These are phyloP conservation scores for Guyanaporus albipodus DNA, from an alignment of 768 basidiomycete genomes.

Conservation along the genomic window DNA sequence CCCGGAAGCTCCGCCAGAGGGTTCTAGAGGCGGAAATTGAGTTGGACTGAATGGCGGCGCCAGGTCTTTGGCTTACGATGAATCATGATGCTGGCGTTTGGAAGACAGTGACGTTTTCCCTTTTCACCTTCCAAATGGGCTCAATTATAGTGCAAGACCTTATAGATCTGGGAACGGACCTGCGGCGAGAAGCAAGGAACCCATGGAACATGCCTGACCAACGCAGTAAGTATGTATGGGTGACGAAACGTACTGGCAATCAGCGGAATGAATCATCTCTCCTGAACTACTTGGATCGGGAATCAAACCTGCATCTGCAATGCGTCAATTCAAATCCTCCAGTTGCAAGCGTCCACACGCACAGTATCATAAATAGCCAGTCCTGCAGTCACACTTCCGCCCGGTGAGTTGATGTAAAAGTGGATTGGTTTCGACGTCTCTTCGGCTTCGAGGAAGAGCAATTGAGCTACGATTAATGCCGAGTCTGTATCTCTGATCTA, in stretches of 20 bases:
- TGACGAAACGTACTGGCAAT: slow-evolving; percentile 76
- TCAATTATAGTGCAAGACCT: slow-evolving; percentile 13
- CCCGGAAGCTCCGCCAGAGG: slow-evolving; percentile 92
- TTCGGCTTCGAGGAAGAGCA: slow-evolving; percentile 95
- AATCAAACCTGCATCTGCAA: slow-evolving; percentile 65
- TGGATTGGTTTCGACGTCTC: slow-evolving; percentile 93
- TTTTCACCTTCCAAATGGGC: slow-evolving; percentile 56
- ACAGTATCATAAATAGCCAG: slow-evolving; percentile 98
- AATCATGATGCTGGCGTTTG: slow-evolving; percentile 97
- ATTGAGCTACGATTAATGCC: slow-evolving; percentile 83
- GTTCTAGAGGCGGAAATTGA: slow-evolving; percentile 53
- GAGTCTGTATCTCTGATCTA: slow-evolving; percentile 91
- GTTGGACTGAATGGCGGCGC: slow-evolving; percentile 1
- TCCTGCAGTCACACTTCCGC: slow-evolving; percentile 93
- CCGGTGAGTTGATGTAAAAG: slow-evolving; percentile 95
- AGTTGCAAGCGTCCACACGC: slow-evolving; percentile 26
- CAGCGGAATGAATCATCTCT: slow-evolving; percentile 25
- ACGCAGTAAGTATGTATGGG: slow-evolving; percentile 97
- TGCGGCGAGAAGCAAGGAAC: slow-evolving; percentile 85
- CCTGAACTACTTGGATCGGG: slow-evolving; percentile 2
- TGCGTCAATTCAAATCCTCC: slow-evolving; percentile 15
- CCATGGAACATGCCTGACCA: slow-evolving; percentile 96
- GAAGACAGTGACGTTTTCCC: slow-evolving; percentile 88
- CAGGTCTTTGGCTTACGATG: slow-evolving; percentile 61
- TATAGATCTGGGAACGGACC: slow-evolving; percentile 36